A percentile compares a stretch with the other conserved stretches of the same genome.
Conservation (phyloP, 1,284 basidiomycete genomes). For the Apiotrichum gracile region DNA sequence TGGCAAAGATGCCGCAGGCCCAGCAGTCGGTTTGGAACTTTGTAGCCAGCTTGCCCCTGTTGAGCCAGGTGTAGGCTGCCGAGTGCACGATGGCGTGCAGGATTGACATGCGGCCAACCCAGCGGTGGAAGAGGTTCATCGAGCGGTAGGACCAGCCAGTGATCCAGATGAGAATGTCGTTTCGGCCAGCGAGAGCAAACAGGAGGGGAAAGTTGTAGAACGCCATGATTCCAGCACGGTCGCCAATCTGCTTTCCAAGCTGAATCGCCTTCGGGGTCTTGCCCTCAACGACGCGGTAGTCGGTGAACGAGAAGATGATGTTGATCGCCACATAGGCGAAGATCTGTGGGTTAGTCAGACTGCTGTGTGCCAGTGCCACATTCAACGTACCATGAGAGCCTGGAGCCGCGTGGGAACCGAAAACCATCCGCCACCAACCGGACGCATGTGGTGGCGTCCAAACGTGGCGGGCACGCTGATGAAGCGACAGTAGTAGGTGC, state of each 20-base stretch:
- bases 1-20: slow-evolving; percentile 15
- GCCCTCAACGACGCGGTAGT: slow-evolving; percentile 53
- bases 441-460: slow-evolving; percentile 21
- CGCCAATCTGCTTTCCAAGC: slow-evolving; percentile 21
- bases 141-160: slow-evolving; percentile 29
- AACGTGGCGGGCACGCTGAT: slow-evolving; percentile 22
- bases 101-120: slow-evolving; percentile 21
- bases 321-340: slow-evolving; percentile 24
- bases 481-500: slow-evolving; percentile 16
- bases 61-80: slow-evolving; percentile 3
- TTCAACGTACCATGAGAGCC: slow-evolving; percentile 15
- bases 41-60: slow-evolving; percentile 1
- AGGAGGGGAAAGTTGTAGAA: slow-evolving; percentile 30
- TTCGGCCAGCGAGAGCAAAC: slow-evolving; percentile 26
- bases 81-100: slow-evolving; percentile 28
- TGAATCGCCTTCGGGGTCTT: slow-evolving; percentile 14
- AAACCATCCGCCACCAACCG: slow-evolving; percentile 17
- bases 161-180: slow-evolving; percentile 33
- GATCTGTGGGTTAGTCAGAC: slow-evolving; percentile 13
- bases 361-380: background rate
- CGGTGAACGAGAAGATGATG: slow-evolving; percentile 41
- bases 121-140: slow-evolving; percentile 34
- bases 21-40: background rate
- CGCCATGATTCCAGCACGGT: slow-evolving; percentile 29
- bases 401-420: slow-evolving; percentile 28